These are phyloP conservation scores for Arabidopsis thaliana DNA, from an alignment of 345 rosid species.

Conservation along the genomic window DNA sequence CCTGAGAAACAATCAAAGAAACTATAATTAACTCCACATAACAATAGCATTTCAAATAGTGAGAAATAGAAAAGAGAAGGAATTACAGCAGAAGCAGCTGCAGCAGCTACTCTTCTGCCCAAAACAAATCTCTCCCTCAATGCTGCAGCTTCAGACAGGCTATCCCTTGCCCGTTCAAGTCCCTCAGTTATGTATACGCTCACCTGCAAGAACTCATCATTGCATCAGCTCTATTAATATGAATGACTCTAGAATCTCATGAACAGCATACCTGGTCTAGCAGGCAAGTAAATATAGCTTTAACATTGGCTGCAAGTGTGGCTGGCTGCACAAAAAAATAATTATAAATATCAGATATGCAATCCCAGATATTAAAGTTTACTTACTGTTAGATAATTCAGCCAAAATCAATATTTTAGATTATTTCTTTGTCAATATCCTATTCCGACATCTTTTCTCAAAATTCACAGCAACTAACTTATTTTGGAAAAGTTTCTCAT, in stretches of 20 bases:
- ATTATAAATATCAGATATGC: slow-evolving; percentile 27
- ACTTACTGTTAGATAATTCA: not conserved
- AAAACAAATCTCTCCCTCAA: slow-evolving; percentile 93
- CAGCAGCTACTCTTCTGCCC: slow-evolving; percentile 98
- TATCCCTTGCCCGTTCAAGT: slow-evolving; percentile 93
- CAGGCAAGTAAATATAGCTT: slow-evolving; percentile 87
- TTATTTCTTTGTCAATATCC: slow-evolving; percentile 17
- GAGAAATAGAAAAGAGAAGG: slow-evolving; percentile 32
- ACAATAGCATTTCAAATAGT: slow-evolving; percentile 20
- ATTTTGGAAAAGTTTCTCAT: not conserved
- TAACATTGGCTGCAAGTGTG: slow-evolving; percentile 81
- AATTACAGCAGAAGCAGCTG: slow-evolving; percentile 92
- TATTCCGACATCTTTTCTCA: not conserved
- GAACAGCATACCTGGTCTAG: slow-evolving; percentile 78
- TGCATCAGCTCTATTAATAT: slow-evolving; percentile 38
- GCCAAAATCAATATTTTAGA: not conserved
- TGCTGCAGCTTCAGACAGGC: slow-evolving; percentile 92
- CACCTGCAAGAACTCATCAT: slow-evolving; percentile 60
- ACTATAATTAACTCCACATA: slow-evolving; percentile 27
- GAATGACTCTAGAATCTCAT: slow-evolving; percentile 33
- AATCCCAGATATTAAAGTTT: slow-evolving; percentile 17
- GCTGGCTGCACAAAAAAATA: slow-evolving; percentile 64
- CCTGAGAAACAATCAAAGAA: slow-evolving; percentile 59
- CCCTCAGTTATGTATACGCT: slow-evolving; percentile 90
- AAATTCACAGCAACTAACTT: slow-evolving; percentile 23